Evolutionary conservation across 108 stramenopile genomes (phyloP).

Genomic region (Fragilaria radians): DNA sequence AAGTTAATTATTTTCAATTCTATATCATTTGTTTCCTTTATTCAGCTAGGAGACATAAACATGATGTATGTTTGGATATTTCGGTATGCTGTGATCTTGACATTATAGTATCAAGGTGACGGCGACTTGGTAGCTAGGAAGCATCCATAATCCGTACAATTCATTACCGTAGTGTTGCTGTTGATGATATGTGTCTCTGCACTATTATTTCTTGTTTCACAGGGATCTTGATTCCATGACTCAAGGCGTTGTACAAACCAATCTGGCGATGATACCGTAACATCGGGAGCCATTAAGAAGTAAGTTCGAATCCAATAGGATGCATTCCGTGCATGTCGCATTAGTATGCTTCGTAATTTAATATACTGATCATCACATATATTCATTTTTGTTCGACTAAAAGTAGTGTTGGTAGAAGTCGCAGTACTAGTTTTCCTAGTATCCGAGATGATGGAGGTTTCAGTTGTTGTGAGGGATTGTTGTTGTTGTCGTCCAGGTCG

Average conservation of each 20-base stretch:
- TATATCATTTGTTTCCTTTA: no score
- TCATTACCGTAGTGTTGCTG: not conserved
- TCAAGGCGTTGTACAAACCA: conserved; percentile 17
- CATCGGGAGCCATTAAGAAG: conserved; percentile 37
- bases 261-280: conserved; percentile 26
- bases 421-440: no score
- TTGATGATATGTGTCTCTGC: no score
- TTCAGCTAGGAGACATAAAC: no score
- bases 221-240: conserved; percentile 44
- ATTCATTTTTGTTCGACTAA: conserved; percentile 24
- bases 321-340: conserved; percentile 21
- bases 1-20: no score
- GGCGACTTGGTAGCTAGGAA: not conserved
- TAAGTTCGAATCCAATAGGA: conserved; percentile 41
- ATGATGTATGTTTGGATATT: no score
- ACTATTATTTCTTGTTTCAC: not conserved
- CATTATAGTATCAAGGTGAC: no score
- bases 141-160: not conserved
- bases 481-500: conserved; percentile 1
- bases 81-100: no score
- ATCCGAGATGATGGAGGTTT: no score
- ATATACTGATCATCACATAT: conserved; percentile 41
- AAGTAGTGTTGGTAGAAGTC: no score
- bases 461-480: conserved; percentile 13
- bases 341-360: conserved; percentile 24